Evolutionary conservation across 106 monocot genomes (phyloP).

Genomic region (Cymbidium sinense): DNA sequence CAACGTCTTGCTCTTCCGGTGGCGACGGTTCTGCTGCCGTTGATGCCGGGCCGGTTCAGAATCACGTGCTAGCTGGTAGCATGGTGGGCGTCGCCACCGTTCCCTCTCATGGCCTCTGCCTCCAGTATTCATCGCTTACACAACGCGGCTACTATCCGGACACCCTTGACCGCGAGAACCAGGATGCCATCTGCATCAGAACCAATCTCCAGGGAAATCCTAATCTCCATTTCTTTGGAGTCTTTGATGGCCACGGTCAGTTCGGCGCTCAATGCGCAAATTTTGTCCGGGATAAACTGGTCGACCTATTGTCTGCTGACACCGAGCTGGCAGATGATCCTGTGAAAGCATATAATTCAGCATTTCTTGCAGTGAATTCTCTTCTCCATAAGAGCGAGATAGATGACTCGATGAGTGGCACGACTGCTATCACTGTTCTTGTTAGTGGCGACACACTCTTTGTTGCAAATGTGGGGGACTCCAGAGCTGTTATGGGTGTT

Average conservation of each 20-base stretch:
- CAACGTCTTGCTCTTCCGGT: background rate
- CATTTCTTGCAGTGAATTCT: conserved; percentile 41
- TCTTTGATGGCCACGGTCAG: conserved; percentile 86
- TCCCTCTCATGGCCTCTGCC: conserved; percentile 29
- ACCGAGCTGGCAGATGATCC: conserved; percentile 35
- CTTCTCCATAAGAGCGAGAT: conserved; percentile 52
- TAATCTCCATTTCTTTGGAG: conserved; percentile 66
- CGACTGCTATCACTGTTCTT: conserved; percentile 71
- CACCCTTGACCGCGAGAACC: conserved; percentile 56
- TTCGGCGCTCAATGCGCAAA: conserved; percentile 56
- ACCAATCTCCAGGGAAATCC: conserved; percentile 45
- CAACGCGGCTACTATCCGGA: conserved; percentile 70
- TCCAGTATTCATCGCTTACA: conserved; percentile 52
- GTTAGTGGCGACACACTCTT: conserved; percentile 41
- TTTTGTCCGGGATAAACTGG: conserved; percentile 48
- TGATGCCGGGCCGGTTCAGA: background rate
- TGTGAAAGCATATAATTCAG: conserved; percentile 29
- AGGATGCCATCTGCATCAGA: conserved; percentile 45
- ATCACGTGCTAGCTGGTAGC: conserved; percentile 20
- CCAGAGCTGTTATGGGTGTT: conserved; percentile 62
- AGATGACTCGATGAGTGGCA: conserved; percentile 84
- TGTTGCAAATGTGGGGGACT: conserved; percentile 86
- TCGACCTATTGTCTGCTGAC: conserved; percentile 28
- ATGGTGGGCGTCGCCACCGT: conserved; percentile 20
- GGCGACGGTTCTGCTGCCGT: background rate